Percentiles rank a stretch among this genome's conserved stretches.
phyloP scores from a whole-genome alignment of 2,329 filamentous ascomycete genomes.

The Diaporthe longicolla region DNA sequence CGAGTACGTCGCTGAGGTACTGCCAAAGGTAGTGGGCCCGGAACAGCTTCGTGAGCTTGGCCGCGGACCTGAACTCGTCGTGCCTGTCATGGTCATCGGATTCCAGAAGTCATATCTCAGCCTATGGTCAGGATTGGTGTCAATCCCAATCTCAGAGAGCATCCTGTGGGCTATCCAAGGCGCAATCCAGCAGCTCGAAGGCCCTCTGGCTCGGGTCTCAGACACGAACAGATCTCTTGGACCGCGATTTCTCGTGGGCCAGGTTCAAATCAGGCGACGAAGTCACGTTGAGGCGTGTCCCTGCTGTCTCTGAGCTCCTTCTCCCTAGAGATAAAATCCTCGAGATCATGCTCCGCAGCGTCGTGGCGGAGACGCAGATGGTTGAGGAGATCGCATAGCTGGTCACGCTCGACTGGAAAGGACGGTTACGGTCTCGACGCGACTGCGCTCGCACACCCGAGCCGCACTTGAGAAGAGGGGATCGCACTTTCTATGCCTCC shows the following conservation, averaged over 20 bases:
- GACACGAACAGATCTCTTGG: background rate
- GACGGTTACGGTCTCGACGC: too few species aligned
- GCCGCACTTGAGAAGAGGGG: too few species aligned
- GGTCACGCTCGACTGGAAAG: background rate
- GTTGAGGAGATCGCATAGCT: background rate
- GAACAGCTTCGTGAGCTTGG: conserved; percentile 37
- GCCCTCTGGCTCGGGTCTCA: background rate
- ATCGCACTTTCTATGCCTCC: too few species aligned
- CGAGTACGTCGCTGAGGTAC: conserved; percentile 40
- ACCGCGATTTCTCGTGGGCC: background rate
- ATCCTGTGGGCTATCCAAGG: background rate
- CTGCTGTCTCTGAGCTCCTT: background rate
- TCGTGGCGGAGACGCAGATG: background rate
- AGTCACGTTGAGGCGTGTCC: background rate
- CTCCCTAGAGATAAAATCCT: background rate
- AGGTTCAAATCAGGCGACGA: background rate
- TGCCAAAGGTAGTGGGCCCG: conserved; percentile 40
- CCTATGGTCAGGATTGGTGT: background rate
- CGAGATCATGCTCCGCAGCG: background rate
- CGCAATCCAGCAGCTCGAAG: background rate
- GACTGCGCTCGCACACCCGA: too few species aligned
- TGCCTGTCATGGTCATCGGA: conserved; percentile 65
- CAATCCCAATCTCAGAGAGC: background rate
- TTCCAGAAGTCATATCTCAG: conserved; percentile 49
- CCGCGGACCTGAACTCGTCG: conserved; percentile 54